These are phyloP conservation scores for Fusarium chlamydosporum DNA, from an alignment of 2,329 filamentous ascomycete species.

Conservation along the genomic window DNA sequence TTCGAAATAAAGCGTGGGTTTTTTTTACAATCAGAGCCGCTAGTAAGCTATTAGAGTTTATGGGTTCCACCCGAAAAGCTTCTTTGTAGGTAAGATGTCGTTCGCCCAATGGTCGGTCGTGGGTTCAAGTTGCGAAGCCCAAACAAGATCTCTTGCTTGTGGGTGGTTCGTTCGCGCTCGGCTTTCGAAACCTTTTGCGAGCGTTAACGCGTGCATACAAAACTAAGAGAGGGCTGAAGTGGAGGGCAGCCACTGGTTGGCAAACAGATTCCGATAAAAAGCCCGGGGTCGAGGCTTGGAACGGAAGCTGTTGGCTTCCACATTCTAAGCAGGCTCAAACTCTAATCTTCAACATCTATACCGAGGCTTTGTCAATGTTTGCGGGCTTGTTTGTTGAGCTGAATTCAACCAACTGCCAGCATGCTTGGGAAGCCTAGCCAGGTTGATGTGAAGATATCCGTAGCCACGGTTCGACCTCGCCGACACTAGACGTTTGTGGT, in stretches of 20 bases:
- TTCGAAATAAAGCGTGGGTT: neutral
- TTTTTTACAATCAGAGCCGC: neutral
- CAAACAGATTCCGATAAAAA: slow-evolving; percentile 17
- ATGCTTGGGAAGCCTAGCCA: neutral
- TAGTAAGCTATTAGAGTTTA: neutral
- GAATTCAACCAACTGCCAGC: neutral
- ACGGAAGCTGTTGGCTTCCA: slow-evolving; percentile 13
- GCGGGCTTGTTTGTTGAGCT: slow-evolving; percentile 17
- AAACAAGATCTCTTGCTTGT: neutral
- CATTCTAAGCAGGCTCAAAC: slow-evolving; percentile 16
- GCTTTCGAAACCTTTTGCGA: neutral
- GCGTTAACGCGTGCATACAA: neutral
- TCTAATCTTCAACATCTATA: slow-evolving; percentile 12
- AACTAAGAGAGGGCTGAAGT: neutral
- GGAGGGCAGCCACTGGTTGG: neutral
- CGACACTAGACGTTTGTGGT: slow-evolving; percentile 18
- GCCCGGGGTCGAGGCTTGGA: slow-evolving; percentile 4
- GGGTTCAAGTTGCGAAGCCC: neutral
- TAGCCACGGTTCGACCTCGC: slow-evolving; percentile 14
- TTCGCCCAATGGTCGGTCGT: neutral
- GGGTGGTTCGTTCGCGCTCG: neutral
- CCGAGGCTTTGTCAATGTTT: slow-evolving; percentile 4
- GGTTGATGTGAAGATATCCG: slow-evolving; percentile 1
- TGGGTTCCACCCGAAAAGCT: neutral
- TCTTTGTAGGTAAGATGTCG: neutral